A percentile compares a stretch with the other conserved stretches of the same genome.
phyloP scores from a whole-genome alignment of 2,329 filamentous ascomycete genomes.

The Xylaria polymorpha region DNA sequence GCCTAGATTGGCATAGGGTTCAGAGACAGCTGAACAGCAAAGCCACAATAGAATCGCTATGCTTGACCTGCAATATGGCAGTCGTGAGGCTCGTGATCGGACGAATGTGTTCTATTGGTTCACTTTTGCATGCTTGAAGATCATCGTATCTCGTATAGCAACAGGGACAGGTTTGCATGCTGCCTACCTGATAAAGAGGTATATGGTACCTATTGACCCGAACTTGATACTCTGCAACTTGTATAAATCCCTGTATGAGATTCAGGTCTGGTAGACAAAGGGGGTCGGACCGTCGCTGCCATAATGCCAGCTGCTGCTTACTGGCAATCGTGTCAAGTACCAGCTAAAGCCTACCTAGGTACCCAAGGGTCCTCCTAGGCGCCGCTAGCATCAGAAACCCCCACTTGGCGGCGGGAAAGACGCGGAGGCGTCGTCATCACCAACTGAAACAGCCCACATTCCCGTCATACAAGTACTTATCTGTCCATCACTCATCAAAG shows the following conservation, averaged over 20 bases:
- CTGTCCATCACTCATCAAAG: conserved; percentile 1
- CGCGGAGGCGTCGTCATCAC: conserved; percentile 29
- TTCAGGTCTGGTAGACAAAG: neutral
- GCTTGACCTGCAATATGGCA: neutral
- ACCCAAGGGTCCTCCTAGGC: neutral
- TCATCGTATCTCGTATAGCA: neutral
- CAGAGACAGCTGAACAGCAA: neutral
- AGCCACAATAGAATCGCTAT: neutral
- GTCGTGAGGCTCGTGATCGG: neutral
- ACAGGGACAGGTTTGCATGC: neutral
- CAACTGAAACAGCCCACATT: conserved; percentile 21
- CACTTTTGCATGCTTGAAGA: neutral
- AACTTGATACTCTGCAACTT: neutral
- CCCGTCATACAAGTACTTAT: neutral
- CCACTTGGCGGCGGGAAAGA: conserved; percentile 6
- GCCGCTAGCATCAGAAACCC: neutral
- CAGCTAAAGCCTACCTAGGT: neutral
- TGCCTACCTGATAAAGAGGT: neutral
- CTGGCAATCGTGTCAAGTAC: neutral
- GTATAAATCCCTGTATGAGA: neutral
- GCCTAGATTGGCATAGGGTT: conserved; percentile 2
- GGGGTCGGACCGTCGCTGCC: neutral
- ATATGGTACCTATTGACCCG: neutral
- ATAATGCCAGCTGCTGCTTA: neutral
- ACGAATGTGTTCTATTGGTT: neutral